Conservation (phyloP, 129 eudicot genomes). For the Helichrysum umbraculigerum region DNA sequence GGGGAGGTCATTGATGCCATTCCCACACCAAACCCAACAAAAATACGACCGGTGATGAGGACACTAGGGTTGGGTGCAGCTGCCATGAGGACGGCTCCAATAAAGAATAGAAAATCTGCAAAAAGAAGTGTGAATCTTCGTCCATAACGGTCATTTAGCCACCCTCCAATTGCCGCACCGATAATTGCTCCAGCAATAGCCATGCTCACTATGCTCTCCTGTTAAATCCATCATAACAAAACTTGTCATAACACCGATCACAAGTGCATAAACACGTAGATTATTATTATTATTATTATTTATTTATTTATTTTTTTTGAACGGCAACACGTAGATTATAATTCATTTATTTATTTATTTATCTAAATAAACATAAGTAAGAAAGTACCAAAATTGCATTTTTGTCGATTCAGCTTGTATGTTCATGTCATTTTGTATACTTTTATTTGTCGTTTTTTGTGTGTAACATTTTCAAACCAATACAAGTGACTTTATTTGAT, state of each 20-base stretch:
- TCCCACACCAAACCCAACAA: slow-evolving; percentile 71
- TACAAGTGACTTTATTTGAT: no score
- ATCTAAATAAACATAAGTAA: no score
- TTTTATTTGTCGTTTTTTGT: background rate
- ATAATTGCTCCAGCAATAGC: slow-evolving; percentile 75
- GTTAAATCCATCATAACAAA: slow-evolving; percentile 16
- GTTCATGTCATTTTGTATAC: background rate
- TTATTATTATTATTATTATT: no score
- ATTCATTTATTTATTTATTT: no score
- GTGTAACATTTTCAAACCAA: background rate
- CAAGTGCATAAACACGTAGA: no score
- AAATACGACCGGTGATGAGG: slow-evolving; percentile 56
- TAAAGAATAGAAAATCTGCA: slow-evolving; percentile 55
- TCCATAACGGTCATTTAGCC: slow-evolving; percentile 68
- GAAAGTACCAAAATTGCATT: no score
- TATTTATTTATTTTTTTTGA: no score
- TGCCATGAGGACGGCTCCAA: slow-evolving; percentile 55
- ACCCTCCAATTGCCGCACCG: slow-evolving; percentile 68
- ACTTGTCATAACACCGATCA: no score
- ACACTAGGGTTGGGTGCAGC: slow-evolving; percentile 49
- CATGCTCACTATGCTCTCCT: slow-evolving; percentile 83
- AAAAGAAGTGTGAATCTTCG: slow-evolving; percentile 46
- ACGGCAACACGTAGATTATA: no score
- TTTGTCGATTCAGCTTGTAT: no score
- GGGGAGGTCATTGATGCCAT: slow-evolving; percentile 81